Evolutionary conservation across 1,139 yeast genomes (phyloP).

Genomic region (Diutina neorugosa): DNA sequence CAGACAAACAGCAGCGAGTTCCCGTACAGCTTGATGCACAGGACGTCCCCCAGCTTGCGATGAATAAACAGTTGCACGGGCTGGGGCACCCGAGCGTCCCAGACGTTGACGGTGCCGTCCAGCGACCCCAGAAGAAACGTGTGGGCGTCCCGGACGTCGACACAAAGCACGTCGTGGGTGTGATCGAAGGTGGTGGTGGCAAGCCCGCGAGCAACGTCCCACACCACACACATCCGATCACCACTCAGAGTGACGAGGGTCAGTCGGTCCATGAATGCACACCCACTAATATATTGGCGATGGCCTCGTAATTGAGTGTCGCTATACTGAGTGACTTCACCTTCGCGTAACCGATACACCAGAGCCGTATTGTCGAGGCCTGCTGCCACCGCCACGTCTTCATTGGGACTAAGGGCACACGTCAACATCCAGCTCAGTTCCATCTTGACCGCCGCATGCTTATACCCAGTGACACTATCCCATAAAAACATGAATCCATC

Average conservation of each 20-base stretch:
- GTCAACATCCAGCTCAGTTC: conserved; percentile 73
- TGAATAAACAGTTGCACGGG: conserved; percentile 54
- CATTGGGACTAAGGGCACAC: conserved; percentile 62
- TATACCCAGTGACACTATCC: conserved; percentile 69
- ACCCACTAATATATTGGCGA: conserved; percentile 49
- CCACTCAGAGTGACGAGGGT: conserved; percentile 65
- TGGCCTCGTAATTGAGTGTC: neutral
- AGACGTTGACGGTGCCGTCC: conserved; percentile 58
- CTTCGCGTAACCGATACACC: conserved; percentile 38
- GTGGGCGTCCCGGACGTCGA: conserved; percentile 18
- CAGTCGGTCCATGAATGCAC: conserved; percentile 46
- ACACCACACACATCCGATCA: conserved; percentile 66
- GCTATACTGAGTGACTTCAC: conserved; percentile 5
- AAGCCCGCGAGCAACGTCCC: conserved; percentile 64
- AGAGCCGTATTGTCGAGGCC: conserved; percentile 77
- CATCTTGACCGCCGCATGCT: conserved; percentile 55
- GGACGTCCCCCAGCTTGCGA: conserved; percentile 39
- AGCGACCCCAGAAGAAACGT: conserved; percentile 61
- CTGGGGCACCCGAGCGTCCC: conserved; percentile 50
- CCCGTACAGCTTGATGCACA: conserved; percentile 54
- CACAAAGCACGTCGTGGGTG: conserved; percentile 63
- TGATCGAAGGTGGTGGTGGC: conserved; percentile 58
- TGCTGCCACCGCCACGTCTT: conserved; percentile 56
- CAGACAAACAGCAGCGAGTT: conserved; percentile 40
- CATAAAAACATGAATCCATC: conserved; percentile 81